Evolutionary conservation across 192 early-diverging fungal genomes (phyloP).

Genomic region (Coemansia sp.): DNA sequence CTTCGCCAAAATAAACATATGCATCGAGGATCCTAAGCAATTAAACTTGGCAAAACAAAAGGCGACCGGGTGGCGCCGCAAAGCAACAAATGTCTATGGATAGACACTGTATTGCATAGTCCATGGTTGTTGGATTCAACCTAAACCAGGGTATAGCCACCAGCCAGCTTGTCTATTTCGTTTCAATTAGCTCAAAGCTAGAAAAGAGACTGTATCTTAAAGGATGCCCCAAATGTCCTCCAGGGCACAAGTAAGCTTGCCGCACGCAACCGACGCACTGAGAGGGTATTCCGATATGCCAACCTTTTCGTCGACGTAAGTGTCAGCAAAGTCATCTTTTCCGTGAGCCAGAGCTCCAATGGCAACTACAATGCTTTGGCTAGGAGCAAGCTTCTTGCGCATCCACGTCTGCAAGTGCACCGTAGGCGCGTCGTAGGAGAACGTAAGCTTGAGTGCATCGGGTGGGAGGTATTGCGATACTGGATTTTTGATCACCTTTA

Average conservation of each 20-base stretch:
- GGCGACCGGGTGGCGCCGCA: no score
- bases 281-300: slow-evolving; percentile 95
- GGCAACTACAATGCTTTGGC: slow-evolving; percentile 82
- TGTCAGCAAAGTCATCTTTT: slow-evolving; percentile 89
- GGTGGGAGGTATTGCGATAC: slow-evolving; percentile 93
- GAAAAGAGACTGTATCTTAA: slow-evolving; percentile 27
- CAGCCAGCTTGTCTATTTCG: no score
- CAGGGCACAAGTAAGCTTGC: slow-evolving; percentile 83
- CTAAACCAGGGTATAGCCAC: neutral
- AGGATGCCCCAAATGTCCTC: slow-evolving; percentile 89
- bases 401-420: slow-evolving; percentile 80
- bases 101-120: no score
- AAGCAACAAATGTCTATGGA: no score
- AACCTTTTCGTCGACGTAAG: slow-evolving; percentile 96
- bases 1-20: no score
- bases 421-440: slow-evolving; percentile 85
- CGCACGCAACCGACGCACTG: slow-evolving; percentile 94
- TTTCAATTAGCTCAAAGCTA: neutral
- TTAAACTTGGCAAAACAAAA: no score
- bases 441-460: slow-evolving; percentile 57
- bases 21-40: no score
- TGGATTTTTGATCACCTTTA: slow-evolving; percentile 97
- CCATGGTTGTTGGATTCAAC: neutral
- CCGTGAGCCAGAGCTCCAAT: slow-evolving; percentile 98
- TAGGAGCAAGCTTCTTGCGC: slow-evolving; percentile 64